Conservation (phyloP, 179 eudicot genomes). For the Vitellaria paradoxa region DNA sequence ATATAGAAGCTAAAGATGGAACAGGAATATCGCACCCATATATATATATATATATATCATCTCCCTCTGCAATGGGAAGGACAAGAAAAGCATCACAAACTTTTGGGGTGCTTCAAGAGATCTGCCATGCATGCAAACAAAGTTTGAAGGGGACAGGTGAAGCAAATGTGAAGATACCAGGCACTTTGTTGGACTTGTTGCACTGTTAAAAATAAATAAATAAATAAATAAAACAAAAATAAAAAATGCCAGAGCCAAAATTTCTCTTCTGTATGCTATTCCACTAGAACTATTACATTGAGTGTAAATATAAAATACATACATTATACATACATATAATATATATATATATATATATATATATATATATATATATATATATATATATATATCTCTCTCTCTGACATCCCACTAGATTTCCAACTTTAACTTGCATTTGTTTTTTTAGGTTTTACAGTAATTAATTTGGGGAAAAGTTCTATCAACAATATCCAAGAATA, state of each 20-base stretch:
- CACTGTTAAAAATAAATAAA: neutral
- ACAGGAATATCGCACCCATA: no score
- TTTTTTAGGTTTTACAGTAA: neutral
- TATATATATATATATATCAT: no score
- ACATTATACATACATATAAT: no score
- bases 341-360: no score
- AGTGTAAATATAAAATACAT: neutral
- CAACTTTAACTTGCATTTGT: neutral
- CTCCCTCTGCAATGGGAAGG: neutral
- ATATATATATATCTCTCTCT: no score
- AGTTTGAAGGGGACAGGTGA: neutral
- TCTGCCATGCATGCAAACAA: neutral
- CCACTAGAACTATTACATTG: neutral
- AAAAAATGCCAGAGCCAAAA: no score
- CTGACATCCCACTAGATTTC: no score
- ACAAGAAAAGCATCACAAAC: neutral
- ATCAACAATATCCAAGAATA: neutral
- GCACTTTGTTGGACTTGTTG: neutral
- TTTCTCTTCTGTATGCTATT: neutral
- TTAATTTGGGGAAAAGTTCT: neutral
- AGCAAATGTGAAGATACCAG: neutral
- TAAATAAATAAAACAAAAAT: no score
- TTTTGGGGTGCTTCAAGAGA: neutral
- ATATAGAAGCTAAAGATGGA: no score
- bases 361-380: no score